Percentiles rank a stretch among this genome's conserved stretches.
These are phyloP conservation scores for Tuber aestivum DNA, from an alignment of 495 filamentous ascomycete genomes.

Conservation along the genomic window DNA sequence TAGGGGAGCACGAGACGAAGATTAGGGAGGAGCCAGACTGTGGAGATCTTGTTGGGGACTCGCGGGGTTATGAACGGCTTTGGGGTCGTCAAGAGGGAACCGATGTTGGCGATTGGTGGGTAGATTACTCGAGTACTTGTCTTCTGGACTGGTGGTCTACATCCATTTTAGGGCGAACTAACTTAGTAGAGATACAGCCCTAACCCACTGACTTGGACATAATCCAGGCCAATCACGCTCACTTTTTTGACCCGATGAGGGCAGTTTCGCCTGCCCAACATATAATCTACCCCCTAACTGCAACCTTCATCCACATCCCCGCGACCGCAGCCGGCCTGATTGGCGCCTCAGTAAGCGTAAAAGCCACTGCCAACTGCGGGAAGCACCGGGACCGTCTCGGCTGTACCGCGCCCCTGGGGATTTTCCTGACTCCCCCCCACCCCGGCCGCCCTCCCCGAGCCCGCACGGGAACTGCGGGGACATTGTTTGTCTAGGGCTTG, in stretches of 20 bases:
- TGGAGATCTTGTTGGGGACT: slow-evolving; percentile 56
- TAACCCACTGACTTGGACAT: slow-evolving; percentile 2
- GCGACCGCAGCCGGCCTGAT: slow-evolving; percentile 63
- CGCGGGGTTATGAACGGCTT: slow-evolving; percentile 61
- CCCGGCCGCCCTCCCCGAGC: too few species aligned
- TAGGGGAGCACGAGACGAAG: slow-evolving; percentile 55
- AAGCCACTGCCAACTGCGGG: too few species aligned
- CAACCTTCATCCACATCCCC: slow-evolving; percentile 55
- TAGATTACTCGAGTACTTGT: slow-evolving; percentile 62
- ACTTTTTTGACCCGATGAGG: too few species aligned
- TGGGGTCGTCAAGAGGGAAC: slow-evolving; percentile 60
- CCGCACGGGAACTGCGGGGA: too few species aligned
- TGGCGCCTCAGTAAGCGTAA: slow-evolving; percentile 61
- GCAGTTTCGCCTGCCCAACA: slow-evolving; percentile 56
- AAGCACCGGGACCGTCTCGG: too few species aligned
- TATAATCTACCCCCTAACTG: slow-evolving; percentile 49
- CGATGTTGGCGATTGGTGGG: slow-evolving; percentile 59
- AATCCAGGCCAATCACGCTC: neutral
- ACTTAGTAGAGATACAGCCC: slow-evolving; percentile 39
- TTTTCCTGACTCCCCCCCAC: too few species aligned
- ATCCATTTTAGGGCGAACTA: slow-evolving; percentile 41
- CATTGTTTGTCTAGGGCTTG: slow-evolving; percentile 54
- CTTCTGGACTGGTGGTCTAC: slow-evolving; percentile 48
- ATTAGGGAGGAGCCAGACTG: slow-evolving; percentile 59
- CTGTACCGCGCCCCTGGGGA: too few species aligned